Percentiles rank a stretch among this genome's conserved stretches.
Evolutionary conservation across 73 alveolate genomes (phyloP).

Genomic region (Effrenium voratum): DNA sequence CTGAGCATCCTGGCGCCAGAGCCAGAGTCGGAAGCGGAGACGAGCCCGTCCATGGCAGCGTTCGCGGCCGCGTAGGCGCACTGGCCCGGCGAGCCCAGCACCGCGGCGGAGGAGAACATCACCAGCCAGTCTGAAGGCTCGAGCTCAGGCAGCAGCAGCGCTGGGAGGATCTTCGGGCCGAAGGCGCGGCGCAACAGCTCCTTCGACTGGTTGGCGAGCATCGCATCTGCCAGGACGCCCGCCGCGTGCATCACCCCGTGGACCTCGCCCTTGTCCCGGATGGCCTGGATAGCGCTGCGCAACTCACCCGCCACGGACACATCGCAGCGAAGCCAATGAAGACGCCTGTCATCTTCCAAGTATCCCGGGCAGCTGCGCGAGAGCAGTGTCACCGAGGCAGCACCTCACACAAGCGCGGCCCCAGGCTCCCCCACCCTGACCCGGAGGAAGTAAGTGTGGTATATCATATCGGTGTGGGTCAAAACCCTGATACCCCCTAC

Average conservation of each 20-base stretch:
- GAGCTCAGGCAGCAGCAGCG: slow-evolving; percentile 15
- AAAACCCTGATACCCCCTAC: too few relatives aligned
- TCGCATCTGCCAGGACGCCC: slow-evolving; percentile 1
- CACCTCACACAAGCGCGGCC: too few relatives aligned
- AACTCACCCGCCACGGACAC: neutral
- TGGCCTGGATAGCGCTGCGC: neutral
- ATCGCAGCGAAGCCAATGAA: neutral
- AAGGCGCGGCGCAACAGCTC: neutral
- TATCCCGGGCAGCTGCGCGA: neutral
- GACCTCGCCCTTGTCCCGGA: neutral
- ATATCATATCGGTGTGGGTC: too few relatives aligned
- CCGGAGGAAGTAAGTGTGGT: too few relatives aligned
- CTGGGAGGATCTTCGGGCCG: slow-evolving; percentile 10
- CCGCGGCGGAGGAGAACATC: neutral
- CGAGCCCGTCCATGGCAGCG: neutral
- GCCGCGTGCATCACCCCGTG: slow-evolving; percentile 28
- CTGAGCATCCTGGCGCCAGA: neutral
- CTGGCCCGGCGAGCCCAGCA: slow-evolving; percentile 18
- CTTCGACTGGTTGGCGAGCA: neutral
- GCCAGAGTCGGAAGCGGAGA: neutral
- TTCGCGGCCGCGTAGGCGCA: slow-evolving; percentile 19
- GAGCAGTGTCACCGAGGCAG: neutral
- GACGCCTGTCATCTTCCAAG: neutral
- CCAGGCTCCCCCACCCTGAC: too few relatives aligned
- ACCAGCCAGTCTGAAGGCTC: neutral